Evolutionary conservation across 352 stramenopile species (phyloP), one percentile per base, ranked within the genome.

Genomic region (Phytophthora palmivora): DNA sequence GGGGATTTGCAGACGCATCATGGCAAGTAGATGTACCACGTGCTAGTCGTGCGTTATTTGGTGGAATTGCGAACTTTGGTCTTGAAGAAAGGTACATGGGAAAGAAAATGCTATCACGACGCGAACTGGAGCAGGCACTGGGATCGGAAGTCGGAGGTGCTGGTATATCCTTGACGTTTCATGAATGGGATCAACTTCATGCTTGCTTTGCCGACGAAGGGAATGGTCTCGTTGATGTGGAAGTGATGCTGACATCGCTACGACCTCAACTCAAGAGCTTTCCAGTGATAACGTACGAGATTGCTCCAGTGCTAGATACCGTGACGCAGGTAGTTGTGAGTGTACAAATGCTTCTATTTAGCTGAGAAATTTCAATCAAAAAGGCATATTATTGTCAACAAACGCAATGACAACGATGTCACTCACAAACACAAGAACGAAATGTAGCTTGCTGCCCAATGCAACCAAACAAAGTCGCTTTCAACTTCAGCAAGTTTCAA

Each of bases 251-350:
- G 12, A 21, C 45, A 34, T 30, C 58, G 16, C 30, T 89, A 0
- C 49, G 62, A 8, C 82, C 82, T 12, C 63, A 74, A 1, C 56
- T 88, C 15, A 60, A 70, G 11, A 33, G 44, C 10, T 67, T 84
- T 15, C 61, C 58, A 1, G 42, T 63, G 9, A 67, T 88, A 46
- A 45, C 37, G 26, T 91, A 91, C 68, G 82, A 88, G 26, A 63
- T 89, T 36, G 63, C 71, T 4, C 82, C 79, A 1, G 57, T 91
- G 8, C 52, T 88, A 26, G 79, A 91, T 36, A 38, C 70, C 0
- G 60, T 91, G 19, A 88, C 79, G 48, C 77, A 89, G 46, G 70
- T 71, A 0, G 74, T 91, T 19, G 65, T 87, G 7, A 76, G 61
- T 37, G 67, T 89, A 14, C 82, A 91, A 41, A 51, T 88, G 9